phyloP scores from a whole-genome alignment of 2,329 filamentous ascomycete species.

The Gnomoniopsis smithogilvyi region DNA sequence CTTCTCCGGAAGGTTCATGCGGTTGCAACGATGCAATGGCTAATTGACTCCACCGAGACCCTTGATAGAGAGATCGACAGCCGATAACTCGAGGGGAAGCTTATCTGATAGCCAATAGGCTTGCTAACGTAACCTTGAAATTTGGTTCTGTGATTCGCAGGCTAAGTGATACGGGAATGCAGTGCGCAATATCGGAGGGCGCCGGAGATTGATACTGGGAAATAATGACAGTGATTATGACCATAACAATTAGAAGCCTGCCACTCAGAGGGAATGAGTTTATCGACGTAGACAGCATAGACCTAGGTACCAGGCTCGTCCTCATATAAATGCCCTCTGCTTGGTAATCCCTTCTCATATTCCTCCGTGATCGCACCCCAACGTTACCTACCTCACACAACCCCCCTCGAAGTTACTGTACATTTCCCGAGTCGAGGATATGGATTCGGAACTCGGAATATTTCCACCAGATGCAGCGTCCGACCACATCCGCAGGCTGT shows the following conservation, averaged over 20 bases:
- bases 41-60: conserved; percentile 5
- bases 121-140: conserved; percentile 16
- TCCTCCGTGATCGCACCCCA: not conserved
- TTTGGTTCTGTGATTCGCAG: conserved; percentile 7
- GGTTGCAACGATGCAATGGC: not conserved
- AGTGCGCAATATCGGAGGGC: conserved; percentile 12
- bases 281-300: not conserved
- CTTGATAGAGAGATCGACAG: conserved; percentile 16
- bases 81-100: conserved; percentile 3
- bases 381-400: not conserved
- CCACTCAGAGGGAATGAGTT: conserved; percentile 7
- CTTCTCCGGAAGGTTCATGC: conserved; percentile 8
- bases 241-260: not conserved
- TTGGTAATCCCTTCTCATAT: not conserved
- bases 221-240: conserved; percentile 12
- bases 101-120: conserved; percentile 10
- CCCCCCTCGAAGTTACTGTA: too few species aligned
- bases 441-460: too few species aligned
- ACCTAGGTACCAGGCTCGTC: not conserved
- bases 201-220: conserved; percentile 14
- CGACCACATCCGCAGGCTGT: too few species aligned
- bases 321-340: not conserved
- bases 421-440: too few species aligned
- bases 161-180: conserved; percentile 4
- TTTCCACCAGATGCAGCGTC: too few species aligned